Conservation (phyloP, 768 basidiomycete genomes). For the Tricholoma saponaceum region DNA sequence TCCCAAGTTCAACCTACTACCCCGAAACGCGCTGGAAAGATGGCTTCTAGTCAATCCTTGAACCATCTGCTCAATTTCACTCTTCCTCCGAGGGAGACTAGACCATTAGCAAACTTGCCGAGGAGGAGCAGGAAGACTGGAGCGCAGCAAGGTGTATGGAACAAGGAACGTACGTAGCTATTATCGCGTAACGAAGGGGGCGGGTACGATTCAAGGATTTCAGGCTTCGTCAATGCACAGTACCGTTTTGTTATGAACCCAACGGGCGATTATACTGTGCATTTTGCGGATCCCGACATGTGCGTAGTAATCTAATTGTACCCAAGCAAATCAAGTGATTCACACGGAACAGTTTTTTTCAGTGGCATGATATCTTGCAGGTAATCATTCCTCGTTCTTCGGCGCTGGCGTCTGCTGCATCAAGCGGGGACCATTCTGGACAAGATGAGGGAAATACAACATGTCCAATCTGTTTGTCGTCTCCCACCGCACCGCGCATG, state of each 20-base stretch:
- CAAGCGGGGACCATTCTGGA: conserved; percentile 34
- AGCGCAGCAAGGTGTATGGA: conserved; percentile 67
- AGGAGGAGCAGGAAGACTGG: conserved; percentile 73
- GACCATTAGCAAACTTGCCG: conserved; percentile 52
- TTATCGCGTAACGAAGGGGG: background rate
- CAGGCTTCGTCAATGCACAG: conserved; percentile 94
- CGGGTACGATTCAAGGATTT: conserved; percentile 12
- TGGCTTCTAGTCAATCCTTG: conserved; percentile 58
- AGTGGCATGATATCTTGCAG: conserved; percentile 95
- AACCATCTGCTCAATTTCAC: conserved; percentile 94
- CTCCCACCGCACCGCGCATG: conserved; percentile 87
- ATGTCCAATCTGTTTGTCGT: conserved; percentile 94
- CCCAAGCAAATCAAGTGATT: background rate
- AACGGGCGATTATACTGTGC: conserved; percentile 85
- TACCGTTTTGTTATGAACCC: conserved; percentile 97
- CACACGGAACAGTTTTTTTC: conserved; percentile 70
- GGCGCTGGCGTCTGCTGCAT: conserved; percentile 62
- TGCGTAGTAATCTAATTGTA: conserved; percentile 30
- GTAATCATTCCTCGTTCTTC: conserved; percentile 87
- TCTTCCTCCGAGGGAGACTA: conserved; percentile 79
- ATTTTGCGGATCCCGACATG: conserved; percentile 98
- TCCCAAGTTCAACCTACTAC: conserved; percentile 28
- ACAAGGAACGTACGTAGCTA: conserved; percentile 80
- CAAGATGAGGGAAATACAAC: conserved; percentile 61
- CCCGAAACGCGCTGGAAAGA: conserved; percentile 63